Evolutionary conservation across 108 stramenopile genomes (phyloP).

Genomic region (Stephanodiscus minutulus): DNA sequence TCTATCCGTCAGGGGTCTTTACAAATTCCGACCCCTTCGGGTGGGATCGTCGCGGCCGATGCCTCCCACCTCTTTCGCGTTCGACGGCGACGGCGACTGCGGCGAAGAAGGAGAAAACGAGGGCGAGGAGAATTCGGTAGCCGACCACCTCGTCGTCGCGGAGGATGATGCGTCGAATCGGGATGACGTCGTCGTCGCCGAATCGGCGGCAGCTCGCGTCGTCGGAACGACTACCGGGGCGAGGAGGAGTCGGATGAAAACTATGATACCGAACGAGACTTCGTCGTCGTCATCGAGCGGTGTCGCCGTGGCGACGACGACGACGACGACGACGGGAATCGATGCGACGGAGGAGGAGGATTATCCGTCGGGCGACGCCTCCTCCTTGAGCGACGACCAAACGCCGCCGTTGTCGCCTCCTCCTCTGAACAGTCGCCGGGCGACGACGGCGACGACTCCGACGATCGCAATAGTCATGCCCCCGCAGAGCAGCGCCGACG

Average conservation of each 20-base stretch:
- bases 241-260: background rate
- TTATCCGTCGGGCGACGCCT: too few relatives aligned
- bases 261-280: background rate
- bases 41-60: slow-evolving; percentile 20
- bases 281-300: background rate
- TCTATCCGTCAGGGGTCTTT: slow-evolving; percentile 12
- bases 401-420: background rate
- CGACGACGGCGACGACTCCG: background rate
- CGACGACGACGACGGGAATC: background rate
- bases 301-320: too few relatives aligned
- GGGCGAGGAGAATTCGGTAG: background rate
- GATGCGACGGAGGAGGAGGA: background rate
- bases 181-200: background rate
- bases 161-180: background rate
- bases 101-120: background rate
- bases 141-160: background rate
- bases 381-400: background rate
- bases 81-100: background rate
- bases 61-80: slow-evolving; percentile 3
- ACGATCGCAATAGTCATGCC: background rate
- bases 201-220: background rate
- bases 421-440: too few relatives aligned
- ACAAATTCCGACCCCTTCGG: slow-evolving; percentile 23
- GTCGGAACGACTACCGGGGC: background rate
- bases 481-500: background rate